Evolutionary conservation across 495 filamentous ascomycete species (phyloP), one percentile per base, ranked within the genome.

Genomic region (Tuber calosporum): DNA sequence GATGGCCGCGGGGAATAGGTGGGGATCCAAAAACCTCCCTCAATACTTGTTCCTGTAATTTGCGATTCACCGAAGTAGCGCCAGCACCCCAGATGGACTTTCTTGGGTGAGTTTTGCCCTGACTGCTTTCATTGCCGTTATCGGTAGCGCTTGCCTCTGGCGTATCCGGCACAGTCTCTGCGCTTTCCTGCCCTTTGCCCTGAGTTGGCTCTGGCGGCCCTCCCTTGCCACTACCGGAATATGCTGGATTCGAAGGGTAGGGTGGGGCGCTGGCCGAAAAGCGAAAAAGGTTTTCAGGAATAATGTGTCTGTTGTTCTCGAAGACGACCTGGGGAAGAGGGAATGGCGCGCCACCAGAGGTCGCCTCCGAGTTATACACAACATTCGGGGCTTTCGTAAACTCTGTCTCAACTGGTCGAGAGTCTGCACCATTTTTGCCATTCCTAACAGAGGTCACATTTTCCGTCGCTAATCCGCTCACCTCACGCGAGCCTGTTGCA

Each of bases 281-380:
- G 82, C 78, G 88, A 83, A 88, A 97, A 75, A 93, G 83, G 81
- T 90, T 92, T 26, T 92, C 89, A 9, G 95, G 96, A 53, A 99
- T 90, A 73, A 99, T 97, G 79, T 99, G 95, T 42, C 93, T 88
- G 79, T 99, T 99, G 79, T 98, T 93, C 73, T 93, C 94, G 74
- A 99, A 92, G 13, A 95, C 92, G 38, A 99, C 95, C 71, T 96
- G 93, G 8, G 95, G 95, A 17, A 97, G 87, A 2, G 90, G 85
- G 45, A 81, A 77, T 22, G 79, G 68, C 19, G 71, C 74, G 30
- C 69, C 73, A 5, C 68, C 69, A 15, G 77, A 73, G 17, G 77
- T 71, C 42, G 73, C 73, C 68, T 82, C 83, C 17, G 76, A 48
- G 26, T 75, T 71, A 34, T 75, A 79, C n/a, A 36, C 42, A 45